These are phyloP conservation scores for Rhizophora apiculata DNA, from an alignment of 345 rosid species.

Conservation along the genomic window DNA sequence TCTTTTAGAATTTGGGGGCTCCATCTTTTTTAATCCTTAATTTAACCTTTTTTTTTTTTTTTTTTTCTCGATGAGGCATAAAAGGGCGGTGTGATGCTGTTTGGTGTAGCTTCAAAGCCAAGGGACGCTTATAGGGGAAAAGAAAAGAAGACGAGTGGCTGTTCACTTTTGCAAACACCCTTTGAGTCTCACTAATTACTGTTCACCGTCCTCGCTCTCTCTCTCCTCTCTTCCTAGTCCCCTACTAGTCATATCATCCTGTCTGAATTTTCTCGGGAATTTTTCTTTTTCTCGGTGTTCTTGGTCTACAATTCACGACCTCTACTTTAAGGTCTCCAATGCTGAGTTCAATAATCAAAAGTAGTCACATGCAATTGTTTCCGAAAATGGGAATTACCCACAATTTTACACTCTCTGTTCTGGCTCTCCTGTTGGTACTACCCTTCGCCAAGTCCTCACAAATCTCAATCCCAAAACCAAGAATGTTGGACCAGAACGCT, in stretches of 20 bases:
- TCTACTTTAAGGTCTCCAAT: neutral
- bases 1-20: slow-evolving; percentile 25
- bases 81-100: neutral
- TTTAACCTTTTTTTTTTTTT: neutral
- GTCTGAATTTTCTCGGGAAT: neutral
- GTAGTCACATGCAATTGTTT: neutral
- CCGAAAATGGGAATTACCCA: slow-evolving; percentile 33
- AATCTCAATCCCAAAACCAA: slow-evolving; percentile 5
- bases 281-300: neutral
- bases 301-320: neutral
- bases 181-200: slow-evolving; percentile 5
- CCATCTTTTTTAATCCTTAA: neutral
- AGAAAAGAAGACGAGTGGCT: neutral
- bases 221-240: neutral
- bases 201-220: neutral
- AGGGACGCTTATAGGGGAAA: neutral
- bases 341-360: neutral
- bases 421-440: slow-evolving; percentile 19
- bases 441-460: slow-evolving; percentile 20
- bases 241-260: neutral
- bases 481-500: slow-evolving; percentile 39
- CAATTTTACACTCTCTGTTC: slow-evolving; percentile 10
- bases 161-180: neutral
- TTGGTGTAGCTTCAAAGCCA: slow-evolving; percentile 19
- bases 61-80: neutral